Evolutionary conservation across 345 rosid genomes (phyloP), one percentile per base, ranked within the genome.

Genomic region (Capsella bursapastoris): DNA sequence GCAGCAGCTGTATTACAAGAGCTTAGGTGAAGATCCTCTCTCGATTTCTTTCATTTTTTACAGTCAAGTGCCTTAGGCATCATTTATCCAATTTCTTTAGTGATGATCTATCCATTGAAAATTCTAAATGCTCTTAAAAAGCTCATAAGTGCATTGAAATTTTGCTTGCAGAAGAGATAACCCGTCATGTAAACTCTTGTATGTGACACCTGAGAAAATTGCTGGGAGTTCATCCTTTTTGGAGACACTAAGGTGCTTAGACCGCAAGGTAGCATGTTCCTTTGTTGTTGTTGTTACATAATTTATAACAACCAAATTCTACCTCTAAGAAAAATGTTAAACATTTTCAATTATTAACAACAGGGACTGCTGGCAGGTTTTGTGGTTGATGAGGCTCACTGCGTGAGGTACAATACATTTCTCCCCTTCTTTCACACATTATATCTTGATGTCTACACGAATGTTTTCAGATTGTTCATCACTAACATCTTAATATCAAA

Each of bases 311-410:
- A 28, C 38, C 22, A 29, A 8, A 7, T 41, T 32, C 48, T 9
- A 40, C 4, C 67, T 32, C 37, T 8, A 55, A 31, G 37, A 47
- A 63, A 38, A 49, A 22, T 49, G 11, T 49, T 38, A 14, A 53
- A 28, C 43, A 45, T 63, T 51, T 71, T 50, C 38, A 40, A 57
- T 38, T 29, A 55, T 77, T 13, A 52, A 74, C 65, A 44, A 77
- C 86, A 87, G 97, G 85, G 86, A 72, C 90, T 81, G 63, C 79
- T 91, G 12, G 86, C 89, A 28, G 94, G 97, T 74, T 90, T 94
- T 85, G 88, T 86, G 67, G 89, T 88, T 77, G 98, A 90, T 78
- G 98, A 94, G 85, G 92, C 95, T 62, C 97, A 94, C 59, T 92
- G 96, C 79, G 97, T 91, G 68, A 91, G 98, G 97, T 91, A 81